Base-by-base conservation (phyloP, 1,139 yeast genomes). In the Diutina siamensis region DNA sequence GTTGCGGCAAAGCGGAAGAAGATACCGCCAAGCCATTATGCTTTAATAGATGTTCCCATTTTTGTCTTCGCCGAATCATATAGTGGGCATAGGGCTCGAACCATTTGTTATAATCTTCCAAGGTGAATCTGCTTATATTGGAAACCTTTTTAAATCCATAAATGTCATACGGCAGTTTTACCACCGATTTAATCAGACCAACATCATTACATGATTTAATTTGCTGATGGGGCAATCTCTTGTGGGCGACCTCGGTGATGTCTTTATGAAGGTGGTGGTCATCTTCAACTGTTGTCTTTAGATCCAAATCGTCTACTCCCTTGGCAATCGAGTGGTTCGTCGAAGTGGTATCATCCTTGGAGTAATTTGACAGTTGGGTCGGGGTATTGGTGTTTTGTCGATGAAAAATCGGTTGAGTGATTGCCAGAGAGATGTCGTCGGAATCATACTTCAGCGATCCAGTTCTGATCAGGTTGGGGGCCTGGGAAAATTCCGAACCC, bases 61-160 rank as follows among this genome's bases (percentile, higher is more conserved):
- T 88, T 49, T 68, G 71, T 60, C 81, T 80, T 31, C 95, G 68
- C 31, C 80, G 71, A 8, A 68, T 59, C 47, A 79, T 64, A 55
- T 84, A 82, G 35, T 70, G 73, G n/a, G 80, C 67, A 60, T 89
- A 87, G 7, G 67, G 72, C 2, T 54, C 51, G 75, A 85, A 83
- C 97, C 97, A 88, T 15, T 56, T 57, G 59, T 88, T 78, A 58
- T 85, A 86, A 38, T 76, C 76, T n/a, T 64, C 64, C 44, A 63
- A 67, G 4, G 83, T 55, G 15, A 80, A 67, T 50, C 64, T 55
- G 48, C 61, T 61, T 44, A 61, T 76, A 40, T 67, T 63, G 15
- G 78, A 73, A 27, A 71, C 72, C 57, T 86, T 88, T 53, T 77
- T 80, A 64, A 89, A 89, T 1, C 97, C 97, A 57, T 89, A 89